Evolutionary conservation across 495 filamentous ascomycete species (phyloP), one percentile per base, ranked within the genome.

Genomic region (Aspergillus steynii): DNA sequence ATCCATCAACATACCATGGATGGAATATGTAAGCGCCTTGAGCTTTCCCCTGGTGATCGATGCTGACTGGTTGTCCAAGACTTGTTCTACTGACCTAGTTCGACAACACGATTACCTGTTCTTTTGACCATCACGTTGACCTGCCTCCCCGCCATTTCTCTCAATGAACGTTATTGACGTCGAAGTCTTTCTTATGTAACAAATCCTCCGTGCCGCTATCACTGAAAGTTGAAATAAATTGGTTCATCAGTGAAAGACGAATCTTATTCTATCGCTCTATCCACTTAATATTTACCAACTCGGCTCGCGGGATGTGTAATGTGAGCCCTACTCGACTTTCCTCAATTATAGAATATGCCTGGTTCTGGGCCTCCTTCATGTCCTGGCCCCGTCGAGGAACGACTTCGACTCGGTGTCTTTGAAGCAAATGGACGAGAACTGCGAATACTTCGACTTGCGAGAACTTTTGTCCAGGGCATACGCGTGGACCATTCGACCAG

Each of bases 381-480:
- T n/a, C 49, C 42, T 58, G 27, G 5, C 50, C 60, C 26, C 34
- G 27, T 8, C n/a, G 31, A 37, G 60, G 49, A 0, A 58, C 50
- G 1, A 62, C 32, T 7, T 32, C 51, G 10, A 62, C 60, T 6
- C 34, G 49, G 12, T 62, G 55, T 14, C n/a, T 48, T 27, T 47
- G 47, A 1, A 64, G 52, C 7, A 64, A 9, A 26, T 29, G 34
- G 3, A 60, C 9, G 1, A 64, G 45, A 14, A 60, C 57, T 2
- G 61, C 57, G 3, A 60, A 27, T 2, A 64, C 29, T 26, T 64
- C 61, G 5, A 60, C 34, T 47, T 60, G 61, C 0, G 61, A 60
- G 28, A 64, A 60, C 31, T 46, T 50, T 25, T 56, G 46, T 7
- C 61, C 61, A 0, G 61, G 61, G 37, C 61, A 64, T 3, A 60